Conservation (phyloP, 768 basidiomycete species). For the Plicaturopsis crispa region DNA sequence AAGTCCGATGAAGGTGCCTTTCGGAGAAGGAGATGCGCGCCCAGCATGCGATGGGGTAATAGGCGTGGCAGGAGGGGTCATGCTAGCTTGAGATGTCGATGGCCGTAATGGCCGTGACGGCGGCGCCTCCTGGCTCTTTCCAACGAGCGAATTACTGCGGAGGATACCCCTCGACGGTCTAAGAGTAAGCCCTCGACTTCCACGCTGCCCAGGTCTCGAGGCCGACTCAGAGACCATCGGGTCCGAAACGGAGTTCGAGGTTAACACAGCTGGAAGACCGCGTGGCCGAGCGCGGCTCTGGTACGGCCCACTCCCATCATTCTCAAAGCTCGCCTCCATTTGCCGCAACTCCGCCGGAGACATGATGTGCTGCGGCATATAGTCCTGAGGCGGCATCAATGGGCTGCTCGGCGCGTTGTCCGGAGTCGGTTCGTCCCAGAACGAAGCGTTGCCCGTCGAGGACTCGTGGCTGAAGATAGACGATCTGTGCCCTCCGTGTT, state of each 20-base stretch:
- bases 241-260: too few relatives aligned
- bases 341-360: conserved; percentile 57
- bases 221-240: too few relatives aligned
- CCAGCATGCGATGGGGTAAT: conserved; percentile 8
- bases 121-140: conserved; percentile 12
- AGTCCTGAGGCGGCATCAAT: conserved; percentile 27
- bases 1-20: conserved; percentile 28
- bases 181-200: too few relatives aligned
- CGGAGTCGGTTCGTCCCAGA: conserved; percentile 40
- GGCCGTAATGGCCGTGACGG: conserved; percentile 21
- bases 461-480: too few relatives aligned
- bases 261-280: too few relatives aligned
- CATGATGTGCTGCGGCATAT: conserved; percentile 59
- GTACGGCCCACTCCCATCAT: too few relatives aligned
- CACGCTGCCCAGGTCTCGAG: too few relatives aligned
- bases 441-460: too few relatives aligned
- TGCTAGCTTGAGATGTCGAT: conserved; percentile 26
- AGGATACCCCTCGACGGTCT: too few relatives aligned
- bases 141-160: conserved; percentile 13
- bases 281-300: too few relatives aligned
- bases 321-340: conserved; percentile 44
- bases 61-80: conserved; percentile 17
- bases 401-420: conserved; percentile 32
- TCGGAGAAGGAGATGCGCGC: conserved; percentile 19
- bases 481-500: conserved; percentile 17